Evolutionary conservation across 2,329 filamentous ascomycete species (phyloP).

Genomic region (Trichophyton rubrum): DNA sequence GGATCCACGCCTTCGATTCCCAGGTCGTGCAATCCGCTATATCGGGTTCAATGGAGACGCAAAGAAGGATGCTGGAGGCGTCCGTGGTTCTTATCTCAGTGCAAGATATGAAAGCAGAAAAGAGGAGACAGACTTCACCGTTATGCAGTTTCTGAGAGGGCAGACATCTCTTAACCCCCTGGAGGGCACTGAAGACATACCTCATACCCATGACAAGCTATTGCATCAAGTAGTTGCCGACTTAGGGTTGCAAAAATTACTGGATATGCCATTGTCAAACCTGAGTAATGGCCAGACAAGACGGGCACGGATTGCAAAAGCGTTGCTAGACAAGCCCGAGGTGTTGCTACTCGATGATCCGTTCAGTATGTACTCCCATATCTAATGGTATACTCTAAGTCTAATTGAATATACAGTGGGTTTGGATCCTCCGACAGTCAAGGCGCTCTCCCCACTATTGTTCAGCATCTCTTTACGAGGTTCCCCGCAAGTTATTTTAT

Average conservation of each 20-base stretch:
- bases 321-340: constrained; percentile 65
- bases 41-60: constrained; percentile 78
- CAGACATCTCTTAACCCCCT: constrained; percentile 72
- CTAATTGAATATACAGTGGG: constrained; percentile 48
- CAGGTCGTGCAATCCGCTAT: constrained; percentile 63
- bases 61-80: constrained; percentile 34
- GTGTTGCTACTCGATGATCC: constrained; percentile 82
- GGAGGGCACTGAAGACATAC: constrained; percentile 33
- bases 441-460: constrained; percentile 58
- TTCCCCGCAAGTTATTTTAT: constrained; percentile 61
- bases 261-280: constrained; percentile 74
- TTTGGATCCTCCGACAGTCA: constrained; percentile 70
- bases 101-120: constrained; percentile 80
- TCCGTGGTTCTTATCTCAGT: constrained; percentile 66
- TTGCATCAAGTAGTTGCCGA: constrained; percentile 55
- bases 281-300: constrained; percentile 89
- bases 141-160: constrained; percentile 67
- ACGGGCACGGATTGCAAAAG: constrained; percentile 75
- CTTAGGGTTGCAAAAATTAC: constrained; percentile 54
- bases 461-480: constrained; percentile 52
- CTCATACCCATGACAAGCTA: constrained; percentile 37
- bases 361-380: constrained; percentile 48
- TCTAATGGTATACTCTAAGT: background rate
- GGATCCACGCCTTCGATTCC: constrained; percentile 42
- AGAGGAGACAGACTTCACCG: constrained; percentile 76